These are phyloP conservation scores for Alnus rubra DNA, from an alignment of 306 rosid genomes.

Conservation along the genomic window DNA sequence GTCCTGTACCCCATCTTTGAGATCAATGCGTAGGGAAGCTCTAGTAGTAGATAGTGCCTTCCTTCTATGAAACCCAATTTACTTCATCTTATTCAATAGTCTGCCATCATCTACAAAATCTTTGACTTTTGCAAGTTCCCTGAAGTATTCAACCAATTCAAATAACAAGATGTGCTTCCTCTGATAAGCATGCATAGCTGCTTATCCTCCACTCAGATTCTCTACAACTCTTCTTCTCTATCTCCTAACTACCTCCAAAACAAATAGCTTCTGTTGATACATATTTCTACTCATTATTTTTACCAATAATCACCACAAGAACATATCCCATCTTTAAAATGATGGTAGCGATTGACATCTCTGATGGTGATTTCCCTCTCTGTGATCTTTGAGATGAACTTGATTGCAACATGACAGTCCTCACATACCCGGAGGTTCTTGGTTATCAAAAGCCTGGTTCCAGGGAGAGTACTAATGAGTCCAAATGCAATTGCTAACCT, in stretches of 20 bases:
- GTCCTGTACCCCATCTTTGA: too few species aligned
- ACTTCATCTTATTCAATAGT: too few species aligned
- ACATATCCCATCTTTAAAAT: constrained; percentile 60
- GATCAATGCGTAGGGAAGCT: too few species aligned
- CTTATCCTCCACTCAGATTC: neutral
- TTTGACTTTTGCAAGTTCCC: neutral
- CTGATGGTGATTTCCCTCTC: constrained; percentile 68
- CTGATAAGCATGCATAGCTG: neutral
- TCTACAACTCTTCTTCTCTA: neutral
- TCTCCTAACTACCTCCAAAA: neutral
- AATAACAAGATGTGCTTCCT: neutral
- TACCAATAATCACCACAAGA: constrained; percentile 73
- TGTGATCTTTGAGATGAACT: constrained; percentile 62
- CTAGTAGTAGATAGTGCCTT: too few species aligned
- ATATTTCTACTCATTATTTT: constrained; percentile 12
- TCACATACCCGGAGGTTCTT: constrained; percentile 73
- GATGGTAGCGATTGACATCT: constrained; percentile 81
- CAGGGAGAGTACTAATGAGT: constrained; percentile 58
- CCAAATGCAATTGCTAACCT: constrained; percentile 85
- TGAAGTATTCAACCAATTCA: neutral
- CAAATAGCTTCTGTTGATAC: neutral
- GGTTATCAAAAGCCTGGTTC: constrained; percentile 68
- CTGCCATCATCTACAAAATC: too few species aligned
- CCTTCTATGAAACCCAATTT: too few species aligned
- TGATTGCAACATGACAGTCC: constrained; percentile 79